Conservation (phyloP, 768 basidiomycete genomes). For the Lenzites betulinus region DNA sequence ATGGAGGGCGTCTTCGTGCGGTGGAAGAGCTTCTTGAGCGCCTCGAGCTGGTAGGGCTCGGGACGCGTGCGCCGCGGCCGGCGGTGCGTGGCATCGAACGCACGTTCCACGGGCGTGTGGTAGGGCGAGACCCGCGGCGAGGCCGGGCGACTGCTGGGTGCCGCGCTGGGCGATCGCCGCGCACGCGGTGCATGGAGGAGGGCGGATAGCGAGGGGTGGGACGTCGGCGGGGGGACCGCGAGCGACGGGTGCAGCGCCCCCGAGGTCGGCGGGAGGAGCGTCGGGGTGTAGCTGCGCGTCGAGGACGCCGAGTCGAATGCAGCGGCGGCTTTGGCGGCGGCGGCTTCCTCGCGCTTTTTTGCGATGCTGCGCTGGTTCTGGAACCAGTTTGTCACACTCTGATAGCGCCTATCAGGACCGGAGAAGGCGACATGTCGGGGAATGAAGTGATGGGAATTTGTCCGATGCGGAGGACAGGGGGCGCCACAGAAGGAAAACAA, state of each 20-base stretch:
- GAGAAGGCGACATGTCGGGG: slow-evolving; percentile 14
- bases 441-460: slow-evolving; percentile 15
- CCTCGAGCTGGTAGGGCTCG: slow-evolving; percentile 76
- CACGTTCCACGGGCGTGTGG: slow-evolving; percentile 17
- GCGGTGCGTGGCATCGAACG: slow-evolving; percentile 14
- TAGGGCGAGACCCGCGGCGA: slow-evolving; percentile 33
- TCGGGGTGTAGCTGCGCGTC: slow-evolving; percentile 28
- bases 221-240: slow-evolving; percentile 45
- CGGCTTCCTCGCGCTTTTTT: slow-evolving; percentile 63
- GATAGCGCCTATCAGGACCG: slow-evolving; percentile 57
- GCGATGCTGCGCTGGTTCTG: slow-evolving; percentile 82
- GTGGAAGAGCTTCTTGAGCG: slow-evolving; percentile 66
- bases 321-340: slow-evolving; percentile 31
- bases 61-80: slow-evolving; percentile 76
- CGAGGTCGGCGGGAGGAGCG: slow-evolving; percentile 30
- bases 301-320: slow-evolving; percentile 18
- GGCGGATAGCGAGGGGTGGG: slow-evolving; percentile 46
- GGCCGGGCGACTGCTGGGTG: slow-evolving; percentile 27
- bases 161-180: slow-evolving; percentile 38
- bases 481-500: slow-evolving; percentile 23
- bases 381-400: slow-evolving; percentile 86
- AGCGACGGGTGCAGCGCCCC: slow-evolving; percentile 34
- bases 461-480: slow-evolving; percentile 15
- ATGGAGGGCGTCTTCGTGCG: slow-evolving; percentile 76
- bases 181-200: slow-evolving; percentile 39